Evolutionary conservation across 176 grass and related monocot genomes (phyloP), one percentile per base, ranked within the genome.

Genomic region (Oryza nivara): DNA sequence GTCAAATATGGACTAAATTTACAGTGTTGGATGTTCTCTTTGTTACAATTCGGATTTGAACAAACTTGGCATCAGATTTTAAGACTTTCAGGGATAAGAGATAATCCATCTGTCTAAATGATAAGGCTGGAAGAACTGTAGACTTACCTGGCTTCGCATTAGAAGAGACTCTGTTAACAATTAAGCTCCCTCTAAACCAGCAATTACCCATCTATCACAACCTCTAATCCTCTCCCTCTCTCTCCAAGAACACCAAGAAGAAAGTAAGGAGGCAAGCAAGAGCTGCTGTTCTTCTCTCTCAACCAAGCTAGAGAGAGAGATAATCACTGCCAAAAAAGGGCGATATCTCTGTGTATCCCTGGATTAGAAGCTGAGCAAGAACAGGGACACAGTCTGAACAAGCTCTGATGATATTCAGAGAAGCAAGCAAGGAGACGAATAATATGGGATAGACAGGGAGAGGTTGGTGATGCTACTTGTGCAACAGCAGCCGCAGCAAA

Each of bases 141-240:
- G 32, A 85, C 61, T 79, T 64, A 93, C 93, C 93, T 77, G 91
- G 86, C 64, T 96, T 96, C 35, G 78, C 88, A 38, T 70, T 91
- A 36, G 91, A 92, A 72, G 88, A 95, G 78, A 96, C 88, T 72
- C 75, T 89, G 52, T 89, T 88, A 38, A 83, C 67, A 36, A 68
- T 75, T 20, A 86, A 22, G 20, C 60, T 86, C 28, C 68, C 81
- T 13, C 30, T 60, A 64, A 79, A 87, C 78, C 79, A 81, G 88
- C 94, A 93, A 77, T 96, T 96, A 51, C 94, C 94, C 91, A 93
- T 96, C 52, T 10, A 25, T 22, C 36, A 30, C 72, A 36, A 20
- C 19, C 60, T 47, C 36, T 22, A 49, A n/a, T 22, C 52, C 15
- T 17, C 6, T 73, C 71, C 28, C 5, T 68, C 49, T 11, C 7